A percentile compares a stretch with the other conserved stretches of the same genome.
Evolutionary conservation across 257 asterid genomes (phyloP).

Genomic region (Petunia secreta): DNA sequence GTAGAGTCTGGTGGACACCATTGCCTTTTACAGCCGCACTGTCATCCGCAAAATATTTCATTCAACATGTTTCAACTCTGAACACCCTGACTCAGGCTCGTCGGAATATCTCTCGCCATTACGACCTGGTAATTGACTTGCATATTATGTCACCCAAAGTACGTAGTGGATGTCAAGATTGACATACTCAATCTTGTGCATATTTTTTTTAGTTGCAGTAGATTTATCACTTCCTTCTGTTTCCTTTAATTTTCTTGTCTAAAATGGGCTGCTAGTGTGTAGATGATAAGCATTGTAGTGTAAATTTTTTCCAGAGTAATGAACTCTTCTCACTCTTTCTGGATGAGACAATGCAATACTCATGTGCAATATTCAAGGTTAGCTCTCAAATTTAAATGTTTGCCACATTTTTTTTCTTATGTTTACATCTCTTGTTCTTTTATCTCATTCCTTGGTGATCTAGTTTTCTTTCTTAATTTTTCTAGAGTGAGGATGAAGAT

Average conservation of each 20-base stretch:
- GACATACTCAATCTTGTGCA: too few species aligned
- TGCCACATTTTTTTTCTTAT: too few species aligned
- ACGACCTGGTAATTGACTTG: too few species aligned
- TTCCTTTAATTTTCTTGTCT: neutral
- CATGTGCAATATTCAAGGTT: constrained; percentile 22
- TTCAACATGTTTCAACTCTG: constrained; percentile 61
- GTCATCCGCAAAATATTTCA: constrained; percentile 38
- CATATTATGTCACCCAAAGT: too few species aligned
- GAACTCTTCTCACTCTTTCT: too few species aligned
- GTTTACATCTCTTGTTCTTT: neutral
- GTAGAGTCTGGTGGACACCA: constrained; percentile 68
- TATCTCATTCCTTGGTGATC: neutral
- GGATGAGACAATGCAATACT: too few species aligned
- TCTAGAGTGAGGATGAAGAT: constrained; percentile 70
- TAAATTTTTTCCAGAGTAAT: neutral
- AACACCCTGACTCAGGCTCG: constrained; percentile 80
- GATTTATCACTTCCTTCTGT: neutral
- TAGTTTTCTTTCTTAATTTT: neutral
- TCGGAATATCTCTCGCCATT: constrained; percentile 18
- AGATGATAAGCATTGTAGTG: neutral
- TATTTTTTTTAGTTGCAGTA: too few species aligned
- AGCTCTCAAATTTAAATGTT: constrained; percentile 33
- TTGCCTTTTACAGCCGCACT: constrained; percentile 61
- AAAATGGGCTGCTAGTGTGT: too few species aligned
- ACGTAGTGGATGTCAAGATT: too few species aligned